Evolutionary conservation across 2,329 filamentous ascomycete genomes (phyloP).

Genomic region (Neofusicoccum sp.): DNA sequence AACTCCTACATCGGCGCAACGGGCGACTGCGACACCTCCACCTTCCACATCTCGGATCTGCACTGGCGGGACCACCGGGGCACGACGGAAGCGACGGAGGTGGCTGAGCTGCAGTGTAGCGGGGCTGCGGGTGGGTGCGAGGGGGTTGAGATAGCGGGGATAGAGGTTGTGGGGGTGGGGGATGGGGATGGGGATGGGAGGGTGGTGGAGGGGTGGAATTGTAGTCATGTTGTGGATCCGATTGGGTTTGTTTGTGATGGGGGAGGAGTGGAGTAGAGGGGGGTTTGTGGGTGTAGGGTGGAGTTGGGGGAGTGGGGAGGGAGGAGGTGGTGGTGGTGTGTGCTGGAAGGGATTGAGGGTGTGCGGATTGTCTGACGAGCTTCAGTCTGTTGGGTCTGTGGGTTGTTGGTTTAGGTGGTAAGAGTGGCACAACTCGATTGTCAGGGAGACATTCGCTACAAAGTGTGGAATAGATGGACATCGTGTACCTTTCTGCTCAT

Average conservation of each 20-base stretch:
- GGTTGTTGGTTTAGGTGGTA: no score
- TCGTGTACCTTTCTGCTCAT: no score
- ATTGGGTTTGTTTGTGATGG: background rate
- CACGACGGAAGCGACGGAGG: constrained; percentile 22
- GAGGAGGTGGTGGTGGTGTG: no score
- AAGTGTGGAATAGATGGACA: no score
- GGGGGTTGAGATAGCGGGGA: background rate
- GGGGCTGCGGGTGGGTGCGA: background rate
- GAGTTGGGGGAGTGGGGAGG: no score
- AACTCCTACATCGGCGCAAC: constrained; percentile 36
- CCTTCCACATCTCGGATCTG: constrained; percentile 41
- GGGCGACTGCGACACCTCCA: constrained; percentile 40
- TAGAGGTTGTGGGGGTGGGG: background rate
- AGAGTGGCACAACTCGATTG: no score
- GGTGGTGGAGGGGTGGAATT: background rate
- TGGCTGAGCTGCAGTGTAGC: background rate
- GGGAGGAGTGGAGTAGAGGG: background rate
- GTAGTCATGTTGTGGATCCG: background rate
- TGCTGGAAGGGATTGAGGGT: no score
- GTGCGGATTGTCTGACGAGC: no score
- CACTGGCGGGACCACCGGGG: constrained; percentile 30
- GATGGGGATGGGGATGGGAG: no score
- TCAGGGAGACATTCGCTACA: no score
- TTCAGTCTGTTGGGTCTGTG: no score
- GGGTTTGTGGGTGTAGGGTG: no score